phyloP scores from a whole-genome alignment of 768 basidiomycete genomes.

The Cystoderma amianthinum region DNA sequence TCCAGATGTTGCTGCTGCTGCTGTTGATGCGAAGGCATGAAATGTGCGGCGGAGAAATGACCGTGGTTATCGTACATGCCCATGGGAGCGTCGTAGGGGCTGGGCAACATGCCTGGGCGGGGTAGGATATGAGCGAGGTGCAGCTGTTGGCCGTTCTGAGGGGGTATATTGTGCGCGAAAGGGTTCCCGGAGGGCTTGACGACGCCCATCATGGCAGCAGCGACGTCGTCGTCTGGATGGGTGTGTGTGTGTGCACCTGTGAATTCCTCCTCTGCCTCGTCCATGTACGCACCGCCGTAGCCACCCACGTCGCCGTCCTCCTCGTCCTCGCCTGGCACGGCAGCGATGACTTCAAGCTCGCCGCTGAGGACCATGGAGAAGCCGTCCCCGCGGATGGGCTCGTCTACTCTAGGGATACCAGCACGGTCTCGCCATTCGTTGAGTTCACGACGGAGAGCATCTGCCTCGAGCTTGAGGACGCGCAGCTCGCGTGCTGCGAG shows the following conservation, averaged over 20 bases:
- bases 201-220: slow-evolving; percentile 9
- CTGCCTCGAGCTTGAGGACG: slow-evolving; percentile 70
- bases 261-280: slow-evolving; percentile 15
- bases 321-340: slow-evolving; percentile 43
- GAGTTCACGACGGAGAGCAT: slow-evolving; percentile 83
- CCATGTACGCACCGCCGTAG: slow-evolving; percentile 12
- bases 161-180: slow-evolving; percentile 9
- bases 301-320: slow-evolving; percentile 45
- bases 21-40: slow-evolving; percentile 2
- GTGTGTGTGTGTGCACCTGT: too few relatives aligned
- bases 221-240: slow-evolving; percentile 7
- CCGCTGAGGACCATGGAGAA: slow-evolving; percentile 66
- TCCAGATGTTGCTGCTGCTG: slow-evolving; percentile 7
- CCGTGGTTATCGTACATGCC: slow-evolving; percentile 12
- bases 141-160: slow-evolving; percentile 1
- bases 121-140: slow-evolving; percentile 11
- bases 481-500: slow-evolving; percentile 82
- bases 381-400: slow-evolving; percentile 65
- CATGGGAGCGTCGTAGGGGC: slow-evolving; percentile 9
- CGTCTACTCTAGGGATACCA: slow-evolving; percentile 64
- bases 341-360: slow-evolving; percentile 60
- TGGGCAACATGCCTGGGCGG: slow-evolving; percentile 10
- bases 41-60: slow-evolving; percentile 1
- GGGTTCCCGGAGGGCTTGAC: slow-evolving; percentile 8
- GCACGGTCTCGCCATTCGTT: slow-evolving; percentile 89